phyloP scores from a whole-genome alignment of 1,284 basidiomycete species.

The Microbotryum silenes-acaulis region DNA sequence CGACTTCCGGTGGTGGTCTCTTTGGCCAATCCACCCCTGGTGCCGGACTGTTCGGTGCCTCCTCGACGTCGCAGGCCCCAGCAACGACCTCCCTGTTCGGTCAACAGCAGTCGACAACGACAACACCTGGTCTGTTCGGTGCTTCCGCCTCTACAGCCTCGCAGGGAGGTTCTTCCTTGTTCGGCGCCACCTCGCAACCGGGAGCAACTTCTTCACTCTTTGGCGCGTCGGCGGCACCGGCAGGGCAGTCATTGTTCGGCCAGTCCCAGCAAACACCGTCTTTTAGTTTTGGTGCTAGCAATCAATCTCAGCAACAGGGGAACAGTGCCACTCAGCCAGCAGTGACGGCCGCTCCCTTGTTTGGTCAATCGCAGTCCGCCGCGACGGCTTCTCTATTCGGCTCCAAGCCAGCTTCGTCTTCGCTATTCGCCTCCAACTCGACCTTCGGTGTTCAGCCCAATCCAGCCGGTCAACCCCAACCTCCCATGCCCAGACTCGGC shows the following conservation, averaged over 20 bases:
- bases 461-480: background rate
- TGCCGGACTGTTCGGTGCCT: no score
- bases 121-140: background rate
- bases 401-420: constrained; percentile 12
- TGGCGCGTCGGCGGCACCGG: background rate
- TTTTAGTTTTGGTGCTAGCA: no score
- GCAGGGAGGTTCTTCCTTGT: background rate
- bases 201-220: background rate
- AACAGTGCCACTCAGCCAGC: constrained; percentile 6
- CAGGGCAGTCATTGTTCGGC: no score
- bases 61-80: background rate
- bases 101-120: background rate
- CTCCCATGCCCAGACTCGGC: constrained; percentile 22
- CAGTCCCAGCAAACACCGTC: background rate
- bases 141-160: background rate
- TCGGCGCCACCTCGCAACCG: background rate
- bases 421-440: background rate
- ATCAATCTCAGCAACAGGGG: no score
- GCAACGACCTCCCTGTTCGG: constrained; percentile 6
- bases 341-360: constrained; percentile 10
- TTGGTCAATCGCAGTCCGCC: constrained; percentile 30
- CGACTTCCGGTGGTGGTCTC: no score
- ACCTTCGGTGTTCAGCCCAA: constrained; percentile 5
- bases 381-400: constrained; percentile 26
- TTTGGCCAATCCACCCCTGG: no score